Percentiles rank a stretch among this genome's conserved stretches.
Evolutionary conservation across 139 green algal species (phyloP).

Genomic region (Coccomyxa sp.): DNA sequence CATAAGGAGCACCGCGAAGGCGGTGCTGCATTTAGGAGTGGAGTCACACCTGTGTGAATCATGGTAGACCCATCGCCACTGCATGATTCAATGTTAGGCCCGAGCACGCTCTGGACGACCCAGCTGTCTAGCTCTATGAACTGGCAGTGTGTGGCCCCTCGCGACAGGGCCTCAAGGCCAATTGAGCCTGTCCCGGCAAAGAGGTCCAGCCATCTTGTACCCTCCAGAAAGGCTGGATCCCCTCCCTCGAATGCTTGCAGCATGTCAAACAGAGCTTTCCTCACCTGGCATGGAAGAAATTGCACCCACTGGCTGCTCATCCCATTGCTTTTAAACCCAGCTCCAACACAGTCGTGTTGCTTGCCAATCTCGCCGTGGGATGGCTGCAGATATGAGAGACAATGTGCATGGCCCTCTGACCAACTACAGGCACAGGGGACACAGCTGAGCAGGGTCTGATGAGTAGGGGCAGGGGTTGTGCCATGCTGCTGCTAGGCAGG

Average conservation of each 20-base stretch:
- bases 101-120: slow-evolving; percentile 63
- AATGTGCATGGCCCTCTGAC: too few relatives aligned
- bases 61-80: slow-evolving; percentile 20
- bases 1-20: not conserved
- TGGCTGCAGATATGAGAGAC: too few relatives aligned
- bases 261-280: slow-evolving; percentile 77
- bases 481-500: too few relatives aligned
- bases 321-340: too few relatives aligned
- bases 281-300: slow-evolving; percentile 3
- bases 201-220: slow-evolving; percentile 69
- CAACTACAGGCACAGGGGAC: too few relatives aligned
- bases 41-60: slow-evolving; percentile 63
- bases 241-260: slow-evolving; percentile 45
- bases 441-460: too few relatives aligned
- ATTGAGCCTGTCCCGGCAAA: slow-evolving; percentile 74
- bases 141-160: slow-evolving; percentile 24
- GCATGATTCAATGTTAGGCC: slow-evolving; percentile 45
- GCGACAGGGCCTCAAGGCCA: slow-evolving; percentile 57
- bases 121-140: slow-evolving; percentile 45
- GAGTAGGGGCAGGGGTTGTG: too few relatives aligned
- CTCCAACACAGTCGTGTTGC: too few relatives aligned
- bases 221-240: slow-evolving; percentile 10
- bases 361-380: too few relatives aligned
- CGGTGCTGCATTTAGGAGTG: not conserved
- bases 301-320: too few relatives aligned